These are phyloP conservation scores for Ophiostoma populinum DNA, from an alignment of 2,329 filamentous ascomycete species.

Conservation along the genomic window DNA sequence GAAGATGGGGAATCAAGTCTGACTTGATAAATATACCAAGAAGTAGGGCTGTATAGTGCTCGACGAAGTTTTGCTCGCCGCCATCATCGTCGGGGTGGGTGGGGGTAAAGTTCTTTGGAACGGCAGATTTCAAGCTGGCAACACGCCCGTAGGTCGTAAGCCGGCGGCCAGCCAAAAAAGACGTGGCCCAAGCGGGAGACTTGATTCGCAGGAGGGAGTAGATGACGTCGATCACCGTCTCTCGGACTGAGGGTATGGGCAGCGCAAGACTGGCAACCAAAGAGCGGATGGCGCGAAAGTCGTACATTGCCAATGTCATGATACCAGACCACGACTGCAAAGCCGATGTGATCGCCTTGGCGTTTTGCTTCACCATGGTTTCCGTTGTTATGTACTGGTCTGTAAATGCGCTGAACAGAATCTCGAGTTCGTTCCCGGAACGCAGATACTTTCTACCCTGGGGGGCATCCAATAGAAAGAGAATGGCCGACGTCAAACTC, in stretches of 20 bases:
- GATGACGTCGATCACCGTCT: slow-evolving; percentile 74
- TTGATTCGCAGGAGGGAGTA: slow-evolving; percentile 76
- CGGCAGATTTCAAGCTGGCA: slow-evolving; percentile 56
- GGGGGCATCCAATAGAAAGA: slow-evolving; percentile 78
- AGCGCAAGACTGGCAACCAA: slow-evolving; percentile 48
- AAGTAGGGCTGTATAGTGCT: slow-evolving; percentile 84
- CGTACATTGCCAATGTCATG: slow-evolving; percentile 73
- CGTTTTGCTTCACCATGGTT: slow-evolving; percentile 59
- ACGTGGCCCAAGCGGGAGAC: slow-evolving; percentile 83
- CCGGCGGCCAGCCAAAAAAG: slow-evolving; percentile 79
- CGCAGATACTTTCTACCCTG: slow-evolving; percentile 65
- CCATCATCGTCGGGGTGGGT: slow-evolving; percentile 45
- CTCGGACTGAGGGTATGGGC: slow-evolving; percentile 38
- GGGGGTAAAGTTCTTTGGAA: slow-evolving; percentile 26
- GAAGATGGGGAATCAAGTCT: slow-evolving; percentile 46
- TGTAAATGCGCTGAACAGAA: slow-evolving; percentile 82
- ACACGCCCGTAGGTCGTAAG: slow-evolving; percentile 95
- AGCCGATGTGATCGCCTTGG: slow-evolving; percentile 79
- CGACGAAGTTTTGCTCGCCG: slow-evolving; percentile 68
- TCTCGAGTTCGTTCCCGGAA: slow-evolving; percentile 76
- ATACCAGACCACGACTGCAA: slow-evolving; percentile 89
- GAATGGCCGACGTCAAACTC: slow-evolving; percentile 69
- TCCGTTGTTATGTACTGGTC: slow-evolving; percentile 53
- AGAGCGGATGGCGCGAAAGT: slow-evolving; percentile 70
- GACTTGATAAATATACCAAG: slow-evolving; percentile 72